Evolutionary conservation across 1,284 basidiomycete species (phyloP).

Genomic region (Apiotrichum mycotoxinovorans): DNA sequence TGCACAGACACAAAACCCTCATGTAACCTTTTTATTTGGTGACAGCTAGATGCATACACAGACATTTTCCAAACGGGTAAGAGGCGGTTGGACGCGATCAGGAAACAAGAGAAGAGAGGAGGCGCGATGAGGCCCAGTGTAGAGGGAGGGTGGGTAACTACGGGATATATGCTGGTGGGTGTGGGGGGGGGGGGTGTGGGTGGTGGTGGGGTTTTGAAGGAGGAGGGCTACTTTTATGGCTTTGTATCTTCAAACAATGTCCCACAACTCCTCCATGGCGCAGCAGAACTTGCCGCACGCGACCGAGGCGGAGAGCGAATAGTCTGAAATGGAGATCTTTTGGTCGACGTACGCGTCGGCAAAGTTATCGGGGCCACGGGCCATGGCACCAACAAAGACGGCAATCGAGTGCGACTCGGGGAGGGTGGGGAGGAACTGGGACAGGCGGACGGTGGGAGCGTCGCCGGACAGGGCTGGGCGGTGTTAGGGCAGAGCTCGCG

Average conservation of each 20-base stretch:
- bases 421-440: constrained; percentile 73
- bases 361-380: constrained; percentile 91
- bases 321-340: constrained; percentile 95
- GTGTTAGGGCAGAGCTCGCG: background rate
- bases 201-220: background rate
- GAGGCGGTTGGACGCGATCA: constrained; percentile 8
- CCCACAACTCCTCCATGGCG: constrained; percentile 62
- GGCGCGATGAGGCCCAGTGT: constrained; percentile 1
- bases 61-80: constrained; percentile 1
- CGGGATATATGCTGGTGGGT: background rate
- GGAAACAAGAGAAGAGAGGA: background rate
- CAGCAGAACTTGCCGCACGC: constrained; percentile 86
- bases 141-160: background rate
- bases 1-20: background rate
- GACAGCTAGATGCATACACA: constrained; percentile 26
- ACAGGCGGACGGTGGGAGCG: constrained; percentile 76
- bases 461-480: constrained; percentile 86
- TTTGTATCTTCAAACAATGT: constrained; percentile 56
- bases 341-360: constrained; percentile 91
- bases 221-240: background rate
- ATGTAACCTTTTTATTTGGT: background rate
- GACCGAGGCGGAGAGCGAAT: constrained; percentile 87
- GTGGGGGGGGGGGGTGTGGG: too few species aligned
- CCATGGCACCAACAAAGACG: constrained; percentile 98
- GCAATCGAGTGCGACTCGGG: constrained; percentile 86